These are phyloP conservation scores for Cystobasidium slooffiae DNA, from an alignment of 1,284 basidiomycete genomes.

Conservation along the genomic window DNA sequence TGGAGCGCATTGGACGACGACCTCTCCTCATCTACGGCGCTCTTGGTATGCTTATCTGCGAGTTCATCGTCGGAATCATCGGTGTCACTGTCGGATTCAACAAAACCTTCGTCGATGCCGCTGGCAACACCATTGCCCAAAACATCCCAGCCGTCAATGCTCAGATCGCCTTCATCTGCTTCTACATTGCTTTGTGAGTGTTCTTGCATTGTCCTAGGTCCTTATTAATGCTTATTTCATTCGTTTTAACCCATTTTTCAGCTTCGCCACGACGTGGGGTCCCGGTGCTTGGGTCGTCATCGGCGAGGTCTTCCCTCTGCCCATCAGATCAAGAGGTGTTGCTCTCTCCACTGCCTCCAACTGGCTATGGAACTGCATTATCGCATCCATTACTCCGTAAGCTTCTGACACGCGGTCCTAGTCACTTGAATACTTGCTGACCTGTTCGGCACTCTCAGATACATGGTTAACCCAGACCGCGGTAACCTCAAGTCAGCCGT, in stretches of 20 bases:
- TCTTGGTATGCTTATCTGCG: slow-evolving; percentile 53
- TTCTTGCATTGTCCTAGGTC: neutral
- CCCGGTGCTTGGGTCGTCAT: slow-evolving; percentile 50
- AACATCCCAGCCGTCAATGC: slow-evolving; percentile 52
- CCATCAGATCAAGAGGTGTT: slow-evolving; percentile 53
- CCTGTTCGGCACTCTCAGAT: slow-evolving; percentile 45
- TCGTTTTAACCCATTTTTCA: neutral
- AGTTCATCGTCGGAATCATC: slow-evolving; percentile 48
- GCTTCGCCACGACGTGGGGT: slow-evolving; percentile 53
- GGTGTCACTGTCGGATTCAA: slow-evolving; percentile 41
- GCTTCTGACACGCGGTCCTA: neutral
- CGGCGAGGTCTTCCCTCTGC: slow-evolving; percentile 47
- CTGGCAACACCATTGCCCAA: slow-evolving; percentile 46
- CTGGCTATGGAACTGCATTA: slow-evolving; percentile 58
- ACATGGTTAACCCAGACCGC: slow-evolving; percentile 48
- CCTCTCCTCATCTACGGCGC: slow-evolving; percentile 52
- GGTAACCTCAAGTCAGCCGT: slow-evolving; percentile 50
- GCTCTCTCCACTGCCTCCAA: slow-evolving; percentile 55
- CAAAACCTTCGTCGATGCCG: slow-evolving; percentile 36
- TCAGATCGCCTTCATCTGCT: slow-evolving; percentile 55
- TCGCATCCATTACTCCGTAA: slow-evolving; percentile 46
- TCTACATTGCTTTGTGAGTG: slow-evolving; percentile 53
- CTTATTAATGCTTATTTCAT: neutral
- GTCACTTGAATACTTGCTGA: neutral
- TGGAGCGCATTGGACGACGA: slow-evolving; percentile 55